These are phyloP conservation scores for Rutstroemia sp. DNA, from an alignment of 2,329 filamentous ascomycete species.

Conservation along the genomic window DNA sequence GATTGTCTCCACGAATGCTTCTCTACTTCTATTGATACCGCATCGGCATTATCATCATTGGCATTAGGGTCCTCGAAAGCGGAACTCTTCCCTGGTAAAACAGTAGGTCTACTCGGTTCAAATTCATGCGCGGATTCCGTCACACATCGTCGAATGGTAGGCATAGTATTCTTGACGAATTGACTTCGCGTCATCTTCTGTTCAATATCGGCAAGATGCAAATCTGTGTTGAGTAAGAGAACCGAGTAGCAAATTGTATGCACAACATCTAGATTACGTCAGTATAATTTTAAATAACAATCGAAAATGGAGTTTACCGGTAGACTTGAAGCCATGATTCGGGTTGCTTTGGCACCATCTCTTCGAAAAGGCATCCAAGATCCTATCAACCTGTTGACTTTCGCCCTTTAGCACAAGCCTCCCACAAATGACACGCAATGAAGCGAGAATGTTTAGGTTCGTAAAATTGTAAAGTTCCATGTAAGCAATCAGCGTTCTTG, in stretches of 20 bases:
- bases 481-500: conserved; percentile 63
- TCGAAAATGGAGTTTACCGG: conserved; percentile 47
- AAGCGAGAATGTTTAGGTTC: conserved; percentile 69
- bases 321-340: conserved; percentile 84
- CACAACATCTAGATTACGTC: conserved; percentile 62
- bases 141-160: conserved; percentile 73
- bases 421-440: conserved; percentile 73
- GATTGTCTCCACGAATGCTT: conserved; percentile 28
- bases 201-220: conserved; percentile 91
- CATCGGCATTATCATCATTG: conserved; percentile 12
- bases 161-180: conserved; percentile 94
- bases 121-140: conserved; percentile 66
- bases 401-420: conserved; percentile 81
- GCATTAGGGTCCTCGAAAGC: conserved; percentile 17
- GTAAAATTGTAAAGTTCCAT: conserved; percentile 89
- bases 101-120: conserved; percentile 42
- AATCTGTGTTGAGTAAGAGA: conserved; percentile 88
- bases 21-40: conserved; percentile 27
- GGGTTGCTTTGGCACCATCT: conserved; percentile 93
- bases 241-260: conserved; percentile 97
- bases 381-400: conserved; percentile 93
- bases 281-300: conserved; percentile 5
- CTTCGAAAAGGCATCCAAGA: conserved; percentile 80
- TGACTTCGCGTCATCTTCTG: conserved; percentile 92
- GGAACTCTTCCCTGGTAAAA: conserved; percentile 36